Base-by-base conservation (phyloP, 1,284 basidiomycete genomes). In the Marasmius oreades region DNA sequence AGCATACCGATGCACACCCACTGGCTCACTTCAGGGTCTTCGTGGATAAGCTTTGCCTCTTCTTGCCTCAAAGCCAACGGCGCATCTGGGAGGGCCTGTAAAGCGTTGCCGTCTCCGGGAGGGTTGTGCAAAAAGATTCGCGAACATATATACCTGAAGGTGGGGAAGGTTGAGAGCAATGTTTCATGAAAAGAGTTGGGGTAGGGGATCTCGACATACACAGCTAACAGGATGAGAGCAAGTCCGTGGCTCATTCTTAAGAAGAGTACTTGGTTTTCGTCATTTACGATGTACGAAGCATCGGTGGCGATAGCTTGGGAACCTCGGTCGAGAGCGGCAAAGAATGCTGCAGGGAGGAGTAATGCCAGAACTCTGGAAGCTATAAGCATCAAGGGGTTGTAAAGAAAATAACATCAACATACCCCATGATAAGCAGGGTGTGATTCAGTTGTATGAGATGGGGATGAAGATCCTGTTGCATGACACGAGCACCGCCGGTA, bases 61-160 rank as follows among this genome's bases (percentile, higher is more conserved):
- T 79, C 68, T 12, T 76, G 67, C 56, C 70, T 76, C 53, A 81
- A 57, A 26, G 72, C 73, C 56, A 70, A 64, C 0, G 81, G 80
- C 1, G 80, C 79, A 43, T 77, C 69, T 0, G 74, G 71, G 26
- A 72, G 69, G 3, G 73, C 66, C 8, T 65, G 66, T 18, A 81
- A 70, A 8, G 71, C 73, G 57, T 82, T 80, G 26, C 76, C 76
- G 2, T 82, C 75, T 10, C 84, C 84, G 0, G 86, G 86, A 3
- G 86, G 86, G 62, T 88, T 80, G 66, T 86, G 82, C 34, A 88
- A 68, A 68, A 80, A 90, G 39, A 88, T 74, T 8, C 86, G 79
- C 8, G 86, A 88, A 51, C 71, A 74, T 28, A 88, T 65, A 61
- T 89, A 88, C 6, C 85, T 86, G 58, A 23, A 53, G 2, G 28